Percentiles rank a stretch among this genome's conserved stretches.
Conservation (phyloP, 257 asterid genomes). For the Schizonepeta tenuifolia region DNA sequence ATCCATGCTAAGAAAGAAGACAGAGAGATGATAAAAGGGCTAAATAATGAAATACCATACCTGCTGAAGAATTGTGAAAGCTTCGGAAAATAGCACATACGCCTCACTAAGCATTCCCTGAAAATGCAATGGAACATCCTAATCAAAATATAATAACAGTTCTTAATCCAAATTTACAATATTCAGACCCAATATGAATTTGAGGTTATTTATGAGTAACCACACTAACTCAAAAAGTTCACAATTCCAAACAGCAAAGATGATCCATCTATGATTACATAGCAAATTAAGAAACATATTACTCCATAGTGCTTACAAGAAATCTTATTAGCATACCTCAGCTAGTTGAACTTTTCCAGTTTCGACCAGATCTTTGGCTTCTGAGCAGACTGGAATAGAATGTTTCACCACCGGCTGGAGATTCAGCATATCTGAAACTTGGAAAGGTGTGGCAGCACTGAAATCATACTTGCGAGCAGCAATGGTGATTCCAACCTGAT, state of each 20-base stretch:
- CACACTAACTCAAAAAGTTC: not conserved
- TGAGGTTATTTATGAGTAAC: not conserved
- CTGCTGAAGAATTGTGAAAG: constrained; percentile 96
- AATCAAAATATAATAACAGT: constrained; percentile 3
- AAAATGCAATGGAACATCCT: constrained; percentile 24
- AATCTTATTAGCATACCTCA: constrained; percentile 56
- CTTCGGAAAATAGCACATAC: constrained; percentile 79
- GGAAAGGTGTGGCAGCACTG: constrained; percentile 72
- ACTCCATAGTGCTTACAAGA: not conserved
- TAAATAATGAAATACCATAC: constrained; percentile 32
- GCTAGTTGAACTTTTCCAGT: constrained; percentile 93
- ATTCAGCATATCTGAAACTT: constrained; percentile 75
- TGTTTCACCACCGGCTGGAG: constrained; percentile 92
- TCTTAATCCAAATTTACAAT: constrained; percentile 4
- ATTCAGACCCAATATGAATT: not conserved
- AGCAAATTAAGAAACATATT: not conserved
- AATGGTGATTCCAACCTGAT: constrained; percentile 83
- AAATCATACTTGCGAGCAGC: constrained; percentile 86
- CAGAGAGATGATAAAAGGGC: constrained; percentile 26
- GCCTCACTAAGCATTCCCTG: constrained; percentile 96
- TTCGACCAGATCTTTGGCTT: constrained; percentile 93
- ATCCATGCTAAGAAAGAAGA: not conserved
- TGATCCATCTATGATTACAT: not conserved
- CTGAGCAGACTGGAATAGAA: constrained; percentile 93
- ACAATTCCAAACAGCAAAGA: not conserved